Conservation (phyloP, 2,329 filamentous ascomycete species). For the Hypomyces rosellus region DNA sequence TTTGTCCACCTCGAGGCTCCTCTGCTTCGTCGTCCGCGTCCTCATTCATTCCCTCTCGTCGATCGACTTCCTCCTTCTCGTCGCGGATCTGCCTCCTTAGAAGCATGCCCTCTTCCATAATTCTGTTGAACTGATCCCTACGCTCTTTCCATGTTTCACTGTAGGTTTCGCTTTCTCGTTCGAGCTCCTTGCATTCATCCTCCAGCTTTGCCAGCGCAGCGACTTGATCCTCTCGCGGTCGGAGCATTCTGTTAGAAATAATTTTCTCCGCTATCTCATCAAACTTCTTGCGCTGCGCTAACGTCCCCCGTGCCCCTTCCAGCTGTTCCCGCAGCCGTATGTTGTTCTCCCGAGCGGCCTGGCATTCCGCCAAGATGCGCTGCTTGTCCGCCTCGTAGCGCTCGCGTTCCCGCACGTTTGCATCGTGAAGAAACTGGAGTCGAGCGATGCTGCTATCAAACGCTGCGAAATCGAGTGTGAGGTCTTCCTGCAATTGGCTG, state of each 20-base stretch:
- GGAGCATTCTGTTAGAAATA: slow-evolving; percentile 70
- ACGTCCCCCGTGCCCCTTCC: slow-evolving; percentile 66
- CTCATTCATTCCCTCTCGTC: slow-evolving; percentile 73
- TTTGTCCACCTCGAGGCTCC: slow-evolving; percentile 39
- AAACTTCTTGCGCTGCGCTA: slow-evolving; percentile 75
- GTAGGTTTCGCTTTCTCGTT: slow-evolving; percentile 77
- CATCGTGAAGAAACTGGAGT: slow-evolving; percentile 77
- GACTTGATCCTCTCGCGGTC: slow-evolving; percentile 77
- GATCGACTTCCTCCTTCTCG: slow-evolving; percentile 90
- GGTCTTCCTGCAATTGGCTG: slow-evolving; percentile 67
- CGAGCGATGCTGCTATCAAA: slow-evolving; percentile 83
- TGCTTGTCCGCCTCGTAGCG: slow-evolving; percentile 77
- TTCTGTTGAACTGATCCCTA: slow-evolving; percentile 76
- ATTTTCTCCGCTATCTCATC: slow-evolving; percentile 86
- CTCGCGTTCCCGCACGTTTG: slow-evolving; percentile 76
- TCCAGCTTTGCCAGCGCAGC: slow-evolving; percentile 73
- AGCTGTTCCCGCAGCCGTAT: slow-evolving; percentile 65
- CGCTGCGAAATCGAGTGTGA: slow-evolving; percentile 80
- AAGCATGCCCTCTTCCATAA: slow-evolving; percentile 86
- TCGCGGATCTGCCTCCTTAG: slow-evolving; percentile 81
- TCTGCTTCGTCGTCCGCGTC: slow-evolving; percentile 56
- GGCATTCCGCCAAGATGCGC: slow-evolving; percentile 71
- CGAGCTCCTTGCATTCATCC: slow-evolving; percentile 80
- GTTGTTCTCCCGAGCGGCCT: slow-evolving; percentile 71
- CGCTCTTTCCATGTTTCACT: slow-evolving; percentile 78